These are phyloP conservation scores for Tillandsia fasciculata DNA, from an alignment of 176 grass and related monocot species.

Conservation along the genomic window DNA sequence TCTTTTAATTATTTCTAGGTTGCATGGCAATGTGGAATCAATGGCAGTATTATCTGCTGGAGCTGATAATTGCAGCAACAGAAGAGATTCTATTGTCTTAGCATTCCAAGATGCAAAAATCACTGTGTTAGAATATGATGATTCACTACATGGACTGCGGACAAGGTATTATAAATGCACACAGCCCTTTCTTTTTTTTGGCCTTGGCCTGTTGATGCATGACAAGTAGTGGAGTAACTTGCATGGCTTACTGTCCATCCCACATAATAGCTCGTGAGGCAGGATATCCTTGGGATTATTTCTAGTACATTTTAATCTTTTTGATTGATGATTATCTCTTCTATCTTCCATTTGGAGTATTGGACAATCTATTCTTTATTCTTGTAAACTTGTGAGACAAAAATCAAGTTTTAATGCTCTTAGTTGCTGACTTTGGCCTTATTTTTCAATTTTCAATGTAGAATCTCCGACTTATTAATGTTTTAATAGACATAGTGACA, in stretches of 20 bases:
- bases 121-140: conserved; percentile 68
- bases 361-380: no score
- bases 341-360: no score
- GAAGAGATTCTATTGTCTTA: conserved; percentile 48
- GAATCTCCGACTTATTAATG: no score
- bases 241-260: background rate
- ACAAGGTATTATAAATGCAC: conserved; percentile 41
- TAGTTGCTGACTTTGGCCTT: no score
- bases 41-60: conserved; percentile 62
- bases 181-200: background rate
- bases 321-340: no score
- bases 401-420: no score
- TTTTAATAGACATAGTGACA: no score
- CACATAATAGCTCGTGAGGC: background rate
- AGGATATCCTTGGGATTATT: no score
- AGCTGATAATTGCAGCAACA: conserved; percentile 35
- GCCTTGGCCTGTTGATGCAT: background rate
- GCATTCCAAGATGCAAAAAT: conserved; percentile 83
- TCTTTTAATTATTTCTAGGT: conserved; percentile 31
- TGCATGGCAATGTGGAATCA: conserved; percentile 76
- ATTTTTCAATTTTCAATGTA: no score
- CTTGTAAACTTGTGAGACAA: no score
- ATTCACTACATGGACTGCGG: conserved; percentile 47
- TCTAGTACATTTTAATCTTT: no score
- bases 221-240: background rate